Base-by-base conservation (phyloP, 169 alveolate species). In the Cryptosporidium muris region DNA sequence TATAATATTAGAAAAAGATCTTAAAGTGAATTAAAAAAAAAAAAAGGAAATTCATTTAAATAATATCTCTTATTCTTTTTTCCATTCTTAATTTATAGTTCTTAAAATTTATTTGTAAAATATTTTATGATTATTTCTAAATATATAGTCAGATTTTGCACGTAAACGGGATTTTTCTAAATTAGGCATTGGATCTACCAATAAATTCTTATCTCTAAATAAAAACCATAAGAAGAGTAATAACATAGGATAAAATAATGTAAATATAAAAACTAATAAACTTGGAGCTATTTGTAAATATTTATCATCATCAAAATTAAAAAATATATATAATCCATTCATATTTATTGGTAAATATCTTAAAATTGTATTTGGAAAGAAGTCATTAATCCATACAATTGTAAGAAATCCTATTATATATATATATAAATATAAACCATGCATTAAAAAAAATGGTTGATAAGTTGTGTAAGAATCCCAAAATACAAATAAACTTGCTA, bases 231-330 rank as follows among this genome's bases (percentile, higher is more conserved):
- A 64, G 12, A 74, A 74, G 14, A 74, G 42, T 4, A 74, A 62
- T 9, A 74, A 38, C 8, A 74, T 56, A 42, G 82, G 82, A 45
- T 74, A 74, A 43, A 74, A 74, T 6, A 74, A 42, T 16, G 82
- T 74, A 40, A 74, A 74, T 2, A 74, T 74, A 25, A 74, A 74
- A 16, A 74, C 60, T 7, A 74, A 43, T 4, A 74, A 51, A 14
- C 82, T 74, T 54, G 82, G 82, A 38, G 82, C 82, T 12, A 74
- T 74, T 52, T 74, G 54, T 34, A 74, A 58, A 38, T 74, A 68
- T 7, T 38, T 74, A 9, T 74, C 82, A 12, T 74, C 82, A 8
- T 74, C 64, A 58, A 74, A 74, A 60, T 74, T 74, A 42, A 74
- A 74, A 45, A 74, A 74, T 42, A 68, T 74, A 37, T 74, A 74